Evolutionary conservation across 208 protist species (phyloP), one percentile per base, ranked within the genome.

Genomic region (Lotmaria passim): DNA sequence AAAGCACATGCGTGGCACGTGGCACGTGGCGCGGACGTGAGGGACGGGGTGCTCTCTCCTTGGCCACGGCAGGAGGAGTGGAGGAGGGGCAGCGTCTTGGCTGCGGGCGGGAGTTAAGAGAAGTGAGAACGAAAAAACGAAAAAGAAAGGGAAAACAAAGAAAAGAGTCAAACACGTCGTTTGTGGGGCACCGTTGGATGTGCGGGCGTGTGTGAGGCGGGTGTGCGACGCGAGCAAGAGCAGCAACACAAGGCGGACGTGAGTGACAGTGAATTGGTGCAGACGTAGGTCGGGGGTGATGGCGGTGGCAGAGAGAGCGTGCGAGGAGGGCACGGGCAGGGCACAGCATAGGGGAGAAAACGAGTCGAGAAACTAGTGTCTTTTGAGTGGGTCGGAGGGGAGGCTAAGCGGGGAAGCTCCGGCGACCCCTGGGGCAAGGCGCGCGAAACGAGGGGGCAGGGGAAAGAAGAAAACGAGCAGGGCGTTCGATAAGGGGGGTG

Each of bases 321-420:
- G 48, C 6, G 10, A 30, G 51, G 24, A 6, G 24, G 23, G 47
- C 6, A 52, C 47, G 14, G 17, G 23, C 7, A 7, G 7, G 7
- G 30, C 30, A 52, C 6, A 30, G 8, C 24, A 31, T 31, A 21
- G n/a, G n/a, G n/a, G n/a, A n/a, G n/a, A n/a, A n/a, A n/a, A n/a
- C 24, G 47, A 52, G 6, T 7, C 47, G n/a, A n/a, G 30, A 30
- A 52, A 52, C 10, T 2, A 30, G 30, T 15, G 17, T 24, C 24
- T 31, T 52, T 52, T 52, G 47, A 52, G 47, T 52, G 23, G 47
- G 47, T 52, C 23, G 17, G 47, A 26, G 4, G 57, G 41, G 57
- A 15, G 39, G 57, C 21, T 3, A 30, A 43, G 43, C 10, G 39
- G 17, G 19, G 43, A 31, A 26, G 57, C 10, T 3, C 2, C 5